Base-by-base conservation (phyloP, 1,139 yeast genomes). In the Eremothecium cymbalariae region DNA sequence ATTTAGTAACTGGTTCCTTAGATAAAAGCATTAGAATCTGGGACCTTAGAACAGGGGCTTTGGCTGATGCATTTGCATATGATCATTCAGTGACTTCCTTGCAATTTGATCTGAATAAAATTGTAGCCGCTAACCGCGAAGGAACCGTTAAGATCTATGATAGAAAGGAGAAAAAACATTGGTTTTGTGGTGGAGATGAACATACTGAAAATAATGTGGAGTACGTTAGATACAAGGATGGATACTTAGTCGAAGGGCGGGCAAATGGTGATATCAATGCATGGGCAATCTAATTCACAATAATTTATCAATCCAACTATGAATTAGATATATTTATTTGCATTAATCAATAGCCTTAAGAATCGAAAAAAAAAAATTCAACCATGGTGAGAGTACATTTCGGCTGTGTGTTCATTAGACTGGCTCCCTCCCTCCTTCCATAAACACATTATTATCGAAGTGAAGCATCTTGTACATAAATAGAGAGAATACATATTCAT, bases 41-140 rank as follows among this genome's bases (percentile, higher is more conserved):
- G 88, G 88, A 79, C 52, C 58, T 80, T 27, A 64, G 86, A 40
- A 75, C 75, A 0, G 88, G 88, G 8, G 65, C 70, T 4, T 67
- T 76, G 21, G 59, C 67, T 27, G 79, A 75, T 46, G 74, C 78
- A 2, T 72, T 71, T 55, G 74, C 77, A 2, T 76, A 73, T 44
- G 71, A 67, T 37, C 53, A 62, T 5, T 71, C 76, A 8, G 70
- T 77, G 28, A 59, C 66, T 5, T 61, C 72, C 11, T 48, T 77
- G 30, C 73, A 71, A 43, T 73, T 78, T 51, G 84, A 77, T 47
- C 51, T 66, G 6, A 55, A 70, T 31, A 62, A 72, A 36, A 69
- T 78, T 15, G 75, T 73, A 1, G 61, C 68, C 6, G 67, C 78
- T 2, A 67, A 68, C 35, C 60, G 62, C 37, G 77, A 72, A 42